Evolutionary conservation across 169 alveolate species (phyloP).

Genomic region (Hepatocystis sp.): DNA sequence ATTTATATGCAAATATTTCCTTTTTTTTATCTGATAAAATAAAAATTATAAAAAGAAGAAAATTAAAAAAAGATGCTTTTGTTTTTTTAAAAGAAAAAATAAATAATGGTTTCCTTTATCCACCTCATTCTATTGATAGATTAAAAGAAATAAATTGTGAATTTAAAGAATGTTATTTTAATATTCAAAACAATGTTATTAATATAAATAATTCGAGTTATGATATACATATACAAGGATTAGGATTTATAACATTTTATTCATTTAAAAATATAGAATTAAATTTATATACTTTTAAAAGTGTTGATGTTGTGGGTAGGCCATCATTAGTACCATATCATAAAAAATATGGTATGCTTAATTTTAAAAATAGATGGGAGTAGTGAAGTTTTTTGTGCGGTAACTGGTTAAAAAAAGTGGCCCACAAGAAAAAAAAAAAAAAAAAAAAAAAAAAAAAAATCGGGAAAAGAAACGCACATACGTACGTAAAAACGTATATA

Average conservation of each 20-base stretch:
- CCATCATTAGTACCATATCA: conserved; percentile 61
- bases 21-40: conserved; percentile 66
- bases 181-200: conserved; percentile 14
- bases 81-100: conserved; percentile 44
- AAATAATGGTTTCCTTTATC: conserved; percentile 59
- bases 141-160: conserved; percentile 37
- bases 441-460: no score
- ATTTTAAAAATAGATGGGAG: conserved; percentile 8
- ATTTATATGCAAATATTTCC: conserved; percentile 38
- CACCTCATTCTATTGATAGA: conserved; percentile 57
- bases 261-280: conserved; percentile 61
- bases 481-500: background rate
- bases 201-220: conserved; percentile 49
- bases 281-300: conserved; percentile 59
- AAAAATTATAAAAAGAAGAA: conserved; percentile 67
- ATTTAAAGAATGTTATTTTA: conserved; percentile 58
- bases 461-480: background rate
- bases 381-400: background rate
- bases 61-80: conserved; percentile 31
- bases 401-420: background rate
- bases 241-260: conserved; percentile 75
- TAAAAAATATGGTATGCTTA: conserved; percentile 37
- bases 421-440: background rate
- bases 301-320: conserved; percentile 56
- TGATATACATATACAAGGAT: conserved; percentile 68